Evolutionary conservation across 164 flowering plant genomes (phyloP).

Genomic region (Platanus orientalis): DNA sequence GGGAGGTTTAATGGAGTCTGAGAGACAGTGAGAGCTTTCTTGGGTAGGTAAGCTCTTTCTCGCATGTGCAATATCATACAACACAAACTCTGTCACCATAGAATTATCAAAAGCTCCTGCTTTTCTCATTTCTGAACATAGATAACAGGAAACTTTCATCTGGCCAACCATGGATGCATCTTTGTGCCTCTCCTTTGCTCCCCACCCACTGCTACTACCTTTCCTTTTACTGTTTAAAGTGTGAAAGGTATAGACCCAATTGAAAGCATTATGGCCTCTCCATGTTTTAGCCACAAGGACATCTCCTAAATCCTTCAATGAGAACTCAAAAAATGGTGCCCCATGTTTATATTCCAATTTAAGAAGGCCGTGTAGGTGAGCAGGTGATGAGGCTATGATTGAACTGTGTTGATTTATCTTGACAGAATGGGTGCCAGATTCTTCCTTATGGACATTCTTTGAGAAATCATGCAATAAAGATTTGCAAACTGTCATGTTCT

Average conservation of each 20-base stretch:
- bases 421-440: constrained; percentile 16
- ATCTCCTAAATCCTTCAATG: constrained; percentile 51
- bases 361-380: constrained; percentile 67
- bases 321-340: constrained; percentile 62
- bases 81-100: constrained; percentile 73
- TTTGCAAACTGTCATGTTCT: constrained; percentile 31
- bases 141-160: constrained; percentile 76
- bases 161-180: constrained; percentile 69
- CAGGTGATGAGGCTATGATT: constrained; percentile 46
- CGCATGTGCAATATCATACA: constrained; percentile 63
- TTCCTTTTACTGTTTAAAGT: constrained; percentile 41
- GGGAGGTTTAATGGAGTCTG: constrained; percentile 19
- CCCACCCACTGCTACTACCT: constrained; percentile 47
- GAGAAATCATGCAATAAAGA: constrained; percentile 48
- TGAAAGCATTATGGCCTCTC: constrained; percentile 49
- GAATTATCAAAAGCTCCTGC: constrained; percentile 44
- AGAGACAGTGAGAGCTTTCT: constrained; percentile 20
- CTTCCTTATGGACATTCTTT: constrained; percentile 17
- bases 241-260: constrained; percentile 87
- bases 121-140: constrained; percentile 48
- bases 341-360: constrained; percentile 60
- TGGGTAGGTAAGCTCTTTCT: constrained; percentile 29
- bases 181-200: constrained; percentile 38
- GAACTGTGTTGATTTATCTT: constrained; percentile 24
- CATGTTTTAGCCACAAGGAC: constrained; percentile 62